Evolutionary conservation across 2,329 filamentous ascomycete species (phyloP), one percentile per base, ranked within the genome.

Genomic region (Exophiala bonariae): DNA sequence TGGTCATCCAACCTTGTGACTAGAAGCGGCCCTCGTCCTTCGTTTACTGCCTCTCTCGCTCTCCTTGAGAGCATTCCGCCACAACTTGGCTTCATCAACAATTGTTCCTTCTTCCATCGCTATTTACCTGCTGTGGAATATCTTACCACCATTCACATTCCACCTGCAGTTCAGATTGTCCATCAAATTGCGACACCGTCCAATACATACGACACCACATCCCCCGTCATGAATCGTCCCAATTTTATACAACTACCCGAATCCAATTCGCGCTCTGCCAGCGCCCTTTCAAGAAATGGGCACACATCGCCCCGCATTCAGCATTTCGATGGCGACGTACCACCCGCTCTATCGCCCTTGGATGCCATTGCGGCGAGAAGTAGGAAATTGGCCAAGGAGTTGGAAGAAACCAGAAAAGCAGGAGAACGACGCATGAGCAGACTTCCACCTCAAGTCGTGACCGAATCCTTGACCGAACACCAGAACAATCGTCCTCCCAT

Each of bases 341-440:
- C 93, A 16, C 93, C 93, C 4, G 87, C 93, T 42, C 78, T 97
- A 47, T 97, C 93, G 6, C 93, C 93, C 9, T 80, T 99, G 56
- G 93, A 99, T 76, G 92, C 92, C 38, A 95, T 99, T 65, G 92
- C 92, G 17, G 79, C 92, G 53, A 92, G 97, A 64, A 95, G 91
- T 60, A 85, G 92, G 48, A 73, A 95, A 59, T 79, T 99, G 41
- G 90, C 90, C 31, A 87, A 83, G 69, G 87, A 95, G 68, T 81
- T 99, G 52, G 86, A 96, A 66, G 85, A 93, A 58, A 85, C 81
- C 55, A 80, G 82, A 61, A 69, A 70, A 50, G 83, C 81, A 62
- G 80, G 81, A 53, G 90, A 88, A 40, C 82, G 84, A 56, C 82
- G 91, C 48, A 80, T 96, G 70, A 96, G 91, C 70, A 81, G 92